phyloP scores from a whole-genome alignment of 352 stramenopile species.

The Plasmopara muralis region DNA sequence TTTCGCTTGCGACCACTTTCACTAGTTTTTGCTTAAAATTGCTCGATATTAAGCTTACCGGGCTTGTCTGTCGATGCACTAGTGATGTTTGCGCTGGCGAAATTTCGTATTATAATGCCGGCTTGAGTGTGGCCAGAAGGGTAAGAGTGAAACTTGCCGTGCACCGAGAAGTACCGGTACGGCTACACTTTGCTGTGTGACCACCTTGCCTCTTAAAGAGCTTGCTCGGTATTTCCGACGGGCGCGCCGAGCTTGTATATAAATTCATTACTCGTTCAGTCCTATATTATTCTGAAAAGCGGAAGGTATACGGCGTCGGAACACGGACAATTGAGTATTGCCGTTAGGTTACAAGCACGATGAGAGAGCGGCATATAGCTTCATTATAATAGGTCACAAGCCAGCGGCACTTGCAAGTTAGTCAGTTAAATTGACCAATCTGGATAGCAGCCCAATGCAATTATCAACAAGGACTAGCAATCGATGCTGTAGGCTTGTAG shows the following conservation, averaged over 20 bases:
- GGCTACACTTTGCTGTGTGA: too few relatives aligned
- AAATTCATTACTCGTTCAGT: background rate
- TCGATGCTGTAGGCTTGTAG: background rate
- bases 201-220: too few relatives aligned
- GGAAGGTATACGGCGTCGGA: background rate
- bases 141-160: too few relatives aligned
- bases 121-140: background rate
- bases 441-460: conserved; percentile 9
- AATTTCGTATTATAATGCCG: background rate
- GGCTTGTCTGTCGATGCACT: background rate
- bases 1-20: background rate
- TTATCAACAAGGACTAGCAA: conserved; percentile 8
- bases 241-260: background rate
- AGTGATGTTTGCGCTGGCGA: background rate
- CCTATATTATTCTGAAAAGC: background rate
- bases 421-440: conserved; percentile 1
- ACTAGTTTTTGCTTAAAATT: background rate
- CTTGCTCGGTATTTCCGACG: too few relatives aligned
- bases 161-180: too few relatives aligned
- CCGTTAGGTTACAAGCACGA: background rate
- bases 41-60: background rate
- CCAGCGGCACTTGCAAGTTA: conserved; percentile 4
- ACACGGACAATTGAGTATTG: background rate
- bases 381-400: conserved; percentile 1
- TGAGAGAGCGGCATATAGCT: conserved; percentile 7